Conservation (phyloP, 129 eudicot species). For the Saposhnikovia divaricata region DNA sequence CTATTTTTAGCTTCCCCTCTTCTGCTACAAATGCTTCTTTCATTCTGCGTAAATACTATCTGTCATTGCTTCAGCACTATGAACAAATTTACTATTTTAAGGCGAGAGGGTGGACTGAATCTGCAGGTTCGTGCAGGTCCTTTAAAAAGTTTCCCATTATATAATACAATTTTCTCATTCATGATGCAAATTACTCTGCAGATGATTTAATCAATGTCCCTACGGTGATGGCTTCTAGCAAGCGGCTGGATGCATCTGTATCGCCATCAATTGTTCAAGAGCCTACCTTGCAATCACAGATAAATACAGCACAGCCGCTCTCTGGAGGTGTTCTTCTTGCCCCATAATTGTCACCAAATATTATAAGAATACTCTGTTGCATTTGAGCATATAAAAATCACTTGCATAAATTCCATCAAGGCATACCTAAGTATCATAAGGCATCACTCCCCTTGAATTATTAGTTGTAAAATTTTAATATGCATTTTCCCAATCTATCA, state of each 20-base stretch:
- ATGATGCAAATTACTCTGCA: slow-evolving; percentile 15
- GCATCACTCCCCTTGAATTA: background rate
- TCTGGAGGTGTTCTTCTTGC: slow-evolving; percentile 41
- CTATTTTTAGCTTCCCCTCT: slow-evolving; percentile 69
- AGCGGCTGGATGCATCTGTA: slow-evolving; percentile 19
- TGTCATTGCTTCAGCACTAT: slow-evolving; percentile 70
- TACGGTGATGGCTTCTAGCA: slow-evolving; percentile 21
- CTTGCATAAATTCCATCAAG: background rate
- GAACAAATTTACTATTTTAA: slow-evolving; percentile 80
- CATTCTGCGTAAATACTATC: slow-evolving; percentile 71
- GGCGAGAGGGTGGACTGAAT: slow-evolving; percentile 65
- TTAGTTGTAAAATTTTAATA: background rate
- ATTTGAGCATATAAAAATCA: background rate
- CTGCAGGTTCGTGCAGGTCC: slow-evolving; percentile 35
- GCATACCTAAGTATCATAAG: background rate
- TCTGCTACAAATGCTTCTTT: slow-evolving; percentile 97
- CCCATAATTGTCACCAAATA: background rate
- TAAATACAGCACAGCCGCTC: slow-evolving; percentile 12
- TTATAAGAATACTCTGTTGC: background rate
- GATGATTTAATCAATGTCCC: slow-evolving; percentile 44
- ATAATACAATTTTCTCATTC: background rate
- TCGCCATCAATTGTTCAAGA: slow-evolving; percentile 27
- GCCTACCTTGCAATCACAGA: slow-evolving; percentile 16
- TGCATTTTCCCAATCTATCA: background rate
- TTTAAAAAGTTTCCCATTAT: background rate